Base-by-base conservation (phyloP, 1,139 yeast species). In the Protomyces arabidopsidicola region DNA sequence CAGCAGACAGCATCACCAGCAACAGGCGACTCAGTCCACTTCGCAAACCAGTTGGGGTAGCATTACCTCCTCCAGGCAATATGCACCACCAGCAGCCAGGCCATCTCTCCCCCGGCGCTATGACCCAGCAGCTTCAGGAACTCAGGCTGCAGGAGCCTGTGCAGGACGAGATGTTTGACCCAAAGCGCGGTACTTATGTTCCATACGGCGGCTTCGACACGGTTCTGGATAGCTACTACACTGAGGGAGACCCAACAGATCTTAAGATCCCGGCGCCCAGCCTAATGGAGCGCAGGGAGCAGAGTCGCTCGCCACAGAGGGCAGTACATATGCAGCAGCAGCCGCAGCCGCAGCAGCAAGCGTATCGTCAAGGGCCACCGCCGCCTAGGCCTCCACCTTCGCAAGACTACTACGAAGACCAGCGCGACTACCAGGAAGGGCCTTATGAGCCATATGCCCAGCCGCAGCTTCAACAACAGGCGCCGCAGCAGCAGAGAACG, bases 201-300 rank as follows among this genome's bases (percentile, higher is more conserved):
- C 62, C 62, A 24, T 58, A 58, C 35, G 62, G 62, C 16, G 62
- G 62, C 14, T 58, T 58, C 31, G 62, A 58, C 52, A 24, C 62
- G 12, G 42, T 58, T 4, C 51, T 58, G 5, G 62, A 58, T 24
- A 52, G 31, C 34, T 58, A 58, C 56, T 58, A 58, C 35, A 52
- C 62, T 18, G 56, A 58, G 34, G 62, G 62, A 16, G 62, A 58
- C 39, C 56, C 55, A 14, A 24, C 56, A 12, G 36, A 39, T 9
- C 42, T 58, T 14, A 27, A 39, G 16, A 58, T 58, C 12, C 62
- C 56, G 6, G 56, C 62, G 16, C 62, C 62, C 2, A 51, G 56
- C 16, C 52, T 38, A 52, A 42, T 58, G 12, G 52, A 58, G 22
- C 38, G 53, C 14, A 12, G 62, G 8, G 62, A 58, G 24, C 62